Base-by-base conservation (phyloP, 805 yeast genomes). In the Candida caryicola region DNA sequence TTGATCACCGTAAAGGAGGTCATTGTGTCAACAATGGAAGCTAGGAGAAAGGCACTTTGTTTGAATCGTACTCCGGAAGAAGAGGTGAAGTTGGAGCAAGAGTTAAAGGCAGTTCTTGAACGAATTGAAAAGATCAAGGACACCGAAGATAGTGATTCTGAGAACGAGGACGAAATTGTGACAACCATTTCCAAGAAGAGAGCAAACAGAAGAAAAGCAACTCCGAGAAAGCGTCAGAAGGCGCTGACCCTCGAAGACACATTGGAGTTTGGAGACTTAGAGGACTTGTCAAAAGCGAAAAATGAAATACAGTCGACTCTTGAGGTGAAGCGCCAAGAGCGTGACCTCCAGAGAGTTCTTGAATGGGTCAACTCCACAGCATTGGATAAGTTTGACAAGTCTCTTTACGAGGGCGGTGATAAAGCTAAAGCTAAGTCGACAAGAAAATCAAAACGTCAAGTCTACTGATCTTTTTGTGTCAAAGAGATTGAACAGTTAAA, bases 341-440 rank as follows among this genome's bases (percentile, higher is more conserved):
- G 72, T 37, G 77, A 68, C 41, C 50, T 63, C 35, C 62, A 64
- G 15, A 58, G 81, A 36, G 77, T 79, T 23, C 52, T 70, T 2
- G 78, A 76, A 40, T 81, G 87, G 86, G 79, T 78, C 17, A 81
- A 81, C 49, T 69, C 78, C 6, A 60, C 69, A 13, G 85, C 86
- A 1, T 46, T 72, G 12, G 82, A 77, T 9, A 54, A 57, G 29
- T 59, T 68, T 12, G 85, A 79, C 4, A 67, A 69, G 42, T 60
- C 73, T 0, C 77, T 80, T 42, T 80, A 76, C 44, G 84, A 78
- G 12, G 85, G 85, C 12, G 74, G 71, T 3, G 72, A 64, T 41
- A 57, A 49, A 42, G 39, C 44, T 9, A 60, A 57, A 47, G 33
- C 45, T n/a, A 49, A 49, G 34, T 47, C 44, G 6, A 39, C 38